Percentiles rank a stretch among this genome's conserved stretches.
phyloP scores from a whole-genome alignment of 345 rosid species.

The Hypericum perforatum region DNA sequence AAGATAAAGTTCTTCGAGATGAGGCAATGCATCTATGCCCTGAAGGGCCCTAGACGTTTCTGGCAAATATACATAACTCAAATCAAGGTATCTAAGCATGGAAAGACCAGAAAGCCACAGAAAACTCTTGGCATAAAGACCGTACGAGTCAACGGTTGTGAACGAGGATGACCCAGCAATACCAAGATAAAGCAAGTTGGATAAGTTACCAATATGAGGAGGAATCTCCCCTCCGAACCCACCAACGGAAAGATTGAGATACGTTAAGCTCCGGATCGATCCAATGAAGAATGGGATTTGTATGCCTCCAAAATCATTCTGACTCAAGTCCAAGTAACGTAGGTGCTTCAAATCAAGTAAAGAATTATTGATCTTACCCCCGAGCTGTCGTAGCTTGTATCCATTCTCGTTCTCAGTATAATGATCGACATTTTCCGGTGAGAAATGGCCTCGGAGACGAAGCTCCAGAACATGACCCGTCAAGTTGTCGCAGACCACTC shows the following conservation, averaged over 20 bases:
- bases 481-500: too few relatives aligned
- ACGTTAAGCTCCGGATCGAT: not conserved
- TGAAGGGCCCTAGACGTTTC: not conserved
- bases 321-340: conserved; percentile 2
- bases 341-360: conserved; percentile 9
- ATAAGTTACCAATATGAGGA: too few relatives aligned
- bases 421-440: too few relatives aligned
- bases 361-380: conserved; percentile 6
- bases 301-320: not conserved
- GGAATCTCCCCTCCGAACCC: too few relatives aligned
- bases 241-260: not conserved
- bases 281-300: not conserved
- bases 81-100: not conserved
- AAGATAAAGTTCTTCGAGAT: not conserved
- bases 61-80: not conserved
- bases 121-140: not conserved
- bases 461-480: too few relatives aligned
- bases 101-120: conserved; percentile 5
- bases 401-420: too few relatives aligned
- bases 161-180: too few relatives aligned
- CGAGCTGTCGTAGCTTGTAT: too few relatives aligned
- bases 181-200: too few relatives aligned
- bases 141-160: too few relatives aligned
- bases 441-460: too few relatives aligned
- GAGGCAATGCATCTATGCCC: not conserved